Evolutionary conservation across 2,329 filamentous ascomycete genomes (phyloP).

Genomic region (Fusarium sp.): DNA sequence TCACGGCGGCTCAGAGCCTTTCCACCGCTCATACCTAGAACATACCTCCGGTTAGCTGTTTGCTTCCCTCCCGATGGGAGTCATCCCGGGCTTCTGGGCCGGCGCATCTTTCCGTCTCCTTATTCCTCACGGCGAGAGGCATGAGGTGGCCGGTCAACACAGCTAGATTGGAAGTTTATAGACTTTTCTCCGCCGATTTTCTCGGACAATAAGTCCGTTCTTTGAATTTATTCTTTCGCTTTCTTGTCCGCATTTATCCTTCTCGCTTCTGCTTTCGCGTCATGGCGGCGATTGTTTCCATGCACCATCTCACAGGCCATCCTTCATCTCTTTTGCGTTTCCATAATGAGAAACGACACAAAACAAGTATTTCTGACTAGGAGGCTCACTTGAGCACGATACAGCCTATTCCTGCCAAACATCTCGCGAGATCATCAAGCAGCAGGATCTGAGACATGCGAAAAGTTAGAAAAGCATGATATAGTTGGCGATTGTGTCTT

Average conservation of each 20-base stretch:
- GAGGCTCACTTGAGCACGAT: slow-evolving; percentile 17
- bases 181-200: not conserved
- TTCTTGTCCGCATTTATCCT: slow-evolving; percentile 18
- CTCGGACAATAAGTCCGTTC: slow-evolving; percentile 2
- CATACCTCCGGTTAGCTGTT: slow-evolving; percentile 14
- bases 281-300: slow-evolving; percentile 28
- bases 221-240: slow-evolving; percentile 20
- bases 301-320: slow-evolving; percentile 22
- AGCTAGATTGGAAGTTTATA: not conserved
- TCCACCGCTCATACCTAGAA: not conserved
- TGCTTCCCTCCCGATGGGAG: slow-evolving; percentile 11
- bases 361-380: slow-evolving; percentile 17
- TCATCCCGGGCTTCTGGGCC: slow-evolving; percentile 1
- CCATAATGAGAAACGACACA: slow-evolving; percentile 12
- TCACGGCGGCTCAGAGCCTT: slow-evolving; percentile 19
- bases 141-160: not conserved
- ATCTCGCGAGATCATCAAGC: not conserved
- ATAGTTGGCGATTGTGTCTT: not conserved
- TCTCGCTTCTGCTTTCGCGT: slow-evolving; percentile 18
- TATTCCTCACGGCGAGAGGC: slow-evolving; percentile 3
- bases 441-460: slow-evolving; percentile 14
- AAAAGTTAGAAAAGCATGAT: not conserved
- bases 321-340: slow-evolving; percentile 30
- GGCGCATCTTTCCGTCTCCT: slow-evolving; percentile 10
- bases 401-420: slow-evolving; percentile 23